Evolutionary conservation across 1,284 basidiomycete species (phyloP), one percentile per base, ranked within the genome.

Genomic region (Coriolopsis trogii): DNA sequence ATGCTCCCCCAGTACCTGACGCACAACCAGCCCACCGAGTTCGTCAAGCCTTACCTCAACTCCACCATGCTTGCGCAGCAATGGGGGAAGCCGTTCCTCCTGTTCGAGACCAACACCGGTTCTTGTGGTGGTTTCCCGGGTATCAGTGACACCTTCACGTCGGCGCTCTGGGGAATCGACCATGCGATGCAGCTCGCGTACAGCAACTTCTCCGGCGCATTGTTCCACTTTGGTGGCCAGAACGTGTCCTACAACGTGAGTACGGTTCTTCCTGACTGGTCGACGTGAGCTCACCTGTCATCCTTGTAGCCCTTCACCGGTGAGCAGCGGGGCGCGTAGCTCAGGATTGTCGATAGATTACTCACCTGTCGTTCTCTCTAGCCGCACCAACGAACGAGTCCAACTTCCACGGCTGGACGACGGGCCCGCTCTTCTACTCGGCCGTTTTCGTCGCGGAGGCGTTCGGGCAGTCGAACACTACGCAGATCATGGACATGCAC

Each of bases 101-200:
- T 91, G 85, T 81, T 89, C 56, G 89, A 91, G 70, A 90, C 85
- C 9, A 92, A 93, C 69, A 84, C 87, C 0, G 90, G 87, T 0
- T 86, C 85, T 36, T 92, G 89, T 68, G 87, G 88, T 66, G 91
- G 91, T 10, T 90, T 92, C 66, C 71, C 80, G 1, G 90, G 89
- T 0, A 74, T 92, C 25, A 83, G 80, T 46, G 83, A 92, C 64
- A 73, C 73, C 37, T 81, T 81, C 57, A 76, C 74, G 8, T 72
- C 72, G 1, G 71, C 78, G 15, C 67, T 81, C 21, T 82, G 80
- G 79, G 65, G 55, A 5, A 43, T 68, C 37, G 72, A 74, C 49
- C 69, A 68, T 45, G 65, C 67, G 6, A 42, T 74, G 41, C 63
- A 67, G 45, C 65, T 74, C 59, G 85, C 84, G n/a, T 73, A 77